Percentiles rank a stretch among this genome's conserved stretches.
These are phyloP conservation scores for Smithsoniella earleae DNA, from an alignment of 163 green algal species.

Conservation along the genomic window DNA sequence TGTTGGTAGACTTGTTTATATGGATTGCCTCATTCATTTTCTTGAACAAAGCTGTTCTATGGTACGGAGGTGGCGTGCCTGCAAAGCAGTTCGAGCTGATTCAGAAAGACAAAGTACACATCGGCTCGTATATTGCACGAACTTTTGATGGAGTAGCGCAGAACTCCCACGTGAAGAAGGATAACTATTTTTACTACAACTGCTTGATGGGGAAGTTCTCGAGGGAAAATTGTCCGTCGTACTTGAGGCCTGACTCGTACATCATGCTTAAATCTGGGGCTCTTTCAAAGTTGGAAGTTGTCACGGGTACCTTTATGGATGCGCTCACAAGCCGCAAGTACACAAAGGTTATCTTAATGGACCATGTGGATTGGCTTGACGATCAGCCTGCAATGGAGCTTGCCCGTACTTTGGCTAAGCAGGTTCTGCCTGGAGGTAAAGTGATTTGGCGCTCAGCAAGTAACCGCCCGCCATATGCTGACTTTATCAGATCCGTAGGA, in stretches of 20 bases:
- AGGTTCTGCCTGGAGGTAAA: conserved; percentile 72
- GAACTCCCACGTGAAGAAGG: conserved; percentile 65
- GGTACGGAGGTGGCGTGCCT: conserved; percentile 89
- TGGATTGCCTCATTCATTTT: conserved; percentile 58
- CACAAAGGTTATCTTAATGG: conserved; percentile 98
- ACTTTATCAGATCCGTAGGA: conserved; percentile 66
- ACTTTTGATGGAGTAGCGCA: conserved; percentile 76
- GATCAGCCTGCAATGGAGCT: conserved; percentile 45
- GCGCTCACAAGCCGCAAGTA: conserved; percentile 78
- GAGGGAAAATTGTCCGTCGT: conserved; percentile 84
- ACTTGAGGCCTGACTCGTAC: conserved; percentile 67
- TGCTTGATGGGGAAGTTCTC: conserved; percentile 85
- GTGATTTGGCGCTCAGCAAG: conserved; percentile 93
- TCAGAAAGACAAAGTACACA: conserved; percentile 60
- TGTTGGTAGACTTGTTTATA: conserved; percentile 61
- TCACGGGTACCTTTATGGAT: conserved; percentile 79
- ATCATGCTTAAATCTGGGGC: conserved; percentile 53
- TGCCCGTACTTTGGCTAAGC: conserved; percentile 41
- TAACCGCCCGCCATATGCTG: conserved; percentile 69
- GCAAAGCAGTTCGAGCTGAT: conserved; percentile 83
- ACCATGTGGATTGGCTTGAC: conserved; percentile 94
- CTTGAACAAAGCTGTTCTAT: conserved; percentile 72
- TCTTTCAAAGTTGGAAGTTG: conserved; percentile 63
- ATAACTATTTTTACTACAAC: conserved; percentile 99
- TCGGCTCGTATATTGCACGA: conserved; percentile 64